These are phyloP conservation scores for Betula pendula DNA, from an alignment of 306 rosid species.

Conservation along the genomic window DNA sequence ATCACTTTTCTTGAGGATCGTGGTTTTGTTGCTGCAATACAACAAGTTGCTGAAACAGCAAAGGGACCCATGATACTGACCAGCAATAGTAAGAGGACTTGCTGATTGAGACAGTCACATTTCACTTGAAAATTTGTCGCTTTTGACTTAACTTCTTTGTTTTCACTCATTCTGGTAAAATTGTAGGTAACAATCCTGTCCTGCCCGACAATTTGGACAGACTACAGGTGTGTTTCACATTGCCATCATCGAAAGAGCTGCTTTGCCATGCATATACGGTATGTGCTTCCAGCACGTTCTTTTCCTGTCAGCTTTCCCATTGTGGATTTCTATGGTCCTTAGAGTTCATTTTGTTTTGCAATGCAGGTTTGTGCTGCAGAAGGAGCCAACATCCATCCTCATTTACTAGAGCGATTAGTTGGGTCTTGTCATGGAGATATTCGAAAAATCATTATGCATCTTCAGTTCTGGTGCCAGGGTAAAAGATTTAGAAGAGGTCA, in stretches of 20 bases:
- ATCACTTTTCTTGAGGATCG: slow-evolving; percentile 78
- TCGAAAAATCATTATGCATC: slow-evolving; percentile 75
- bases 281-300: slow-evolving; percentile 31
- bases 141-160: slow-evolving; percentile 17
- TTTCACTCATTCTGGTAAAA: slow-evolving; percentile 32
- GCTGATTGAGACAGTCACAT: slow-evolving; percentile 16
- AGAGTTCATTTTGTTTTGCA: slow-evolving; percentile 24
- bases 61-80: slow-evolving; percentile 90
- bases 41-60: slow-evolving; percentile 69
- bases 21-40: slow-evolving; percentile 77
- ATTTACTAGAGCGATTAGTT: slow-evolving; percentile 58
- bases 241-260: slow-evolving; percentile 64
- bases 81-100: slow-evolving; percentile 79
- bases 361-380: slow-evolving; percentile 78
- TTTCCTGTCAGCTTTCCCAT: slow-evolving; percentile 9
- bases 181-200: slow-evolving; percentile 55
- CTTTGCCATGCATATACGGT: slow-evolving; percentile 69
- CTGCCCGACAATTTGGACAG: slow-evolving; percentile 60
- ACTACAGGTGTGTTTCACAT: slow-evolving; percentile 51
- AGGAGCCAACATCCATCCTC: slow-evolving; percentile 48
- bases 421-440: slow-evolving; percentile 65
- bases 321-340: slow-evolving; percentile 18
- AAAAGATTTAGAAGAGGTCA: slow-evolving; percentile 51
- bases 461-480: slow-evolving; percentile 95
- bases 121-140: slow-evolving; percentile 21